These are phyloP conservation scores for Ascochyta viciae-villosae DNA, from an alignment of 2,329 filamentous ascomycete species.

Conservation along the genomic window DNA sequence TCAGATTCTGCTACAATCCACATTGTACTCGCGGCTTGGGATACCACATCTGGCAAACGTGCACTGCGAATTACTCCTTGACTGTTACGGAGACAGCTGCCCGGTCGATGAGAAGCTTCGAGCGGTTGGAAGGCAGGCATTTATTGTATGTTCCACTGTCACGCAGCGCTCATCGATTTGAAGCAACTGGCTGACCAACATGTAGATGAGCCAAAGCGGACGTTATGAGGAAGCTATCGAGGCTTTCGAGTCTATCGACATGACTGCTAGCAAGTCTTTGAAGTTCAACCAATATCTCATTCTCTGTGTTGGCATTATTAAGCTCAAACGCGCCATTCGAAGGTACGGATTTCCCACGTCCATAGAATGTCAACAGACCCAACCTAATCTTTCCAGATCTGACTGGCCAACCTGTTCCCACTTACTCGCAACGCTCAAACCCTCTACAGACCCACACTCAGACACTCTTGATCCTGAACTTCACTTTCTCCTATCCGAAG, in stretches of 20 bases:
- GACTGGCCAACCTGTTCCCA: conserved; percentile 64
- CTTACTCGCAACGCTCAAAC: conserved; percentile 64
- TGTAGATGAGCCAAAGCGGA: conserved; percentile 67
- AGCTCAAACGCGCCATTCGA: conserved; percentile 68
- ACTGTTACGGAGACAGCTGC: conserved; percentile 70
- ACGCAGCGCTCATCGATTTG: background rate
- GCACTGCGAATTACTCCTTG: conserved; percentile 75
- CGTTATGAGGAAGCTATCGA: conserved; percentile 72
- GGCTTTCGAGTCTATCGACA: conserved; percentile 66
- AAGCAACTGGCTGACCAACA: background rate
- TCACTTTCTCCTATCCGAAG: conserved; percentile 63
- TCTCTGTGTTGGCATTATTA: conserved; percentile 71
- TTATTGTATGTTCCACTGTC: conserved; percentile 53
- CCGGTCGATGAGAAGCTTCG: conserved; percentile 81
- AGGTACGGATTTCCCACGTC: conserved; percentile 39
- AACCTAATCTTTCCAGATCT: conserved; percentile 50
- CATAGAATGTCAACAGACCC: conserved; percentile 17
- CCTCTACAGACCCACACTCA: conserved; percentile 48
- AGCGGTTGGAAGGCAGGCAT: conserved; percentile 73
- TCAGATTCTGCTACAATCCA: conserved; percentile 74
- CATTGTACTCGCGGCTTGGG: conserved; percentile 78
- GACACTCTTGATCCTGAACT: conserved; percentile 64
- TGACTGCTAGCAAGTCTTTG: conserved; percentile 71
- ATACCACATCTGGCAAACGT: conserved; percentile 64
- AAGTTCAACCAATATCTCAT: conserved; percentile 79